Conservation (phyloP, 352 stramenopile genomes). For the Phytopythium helicoides region DNA sequence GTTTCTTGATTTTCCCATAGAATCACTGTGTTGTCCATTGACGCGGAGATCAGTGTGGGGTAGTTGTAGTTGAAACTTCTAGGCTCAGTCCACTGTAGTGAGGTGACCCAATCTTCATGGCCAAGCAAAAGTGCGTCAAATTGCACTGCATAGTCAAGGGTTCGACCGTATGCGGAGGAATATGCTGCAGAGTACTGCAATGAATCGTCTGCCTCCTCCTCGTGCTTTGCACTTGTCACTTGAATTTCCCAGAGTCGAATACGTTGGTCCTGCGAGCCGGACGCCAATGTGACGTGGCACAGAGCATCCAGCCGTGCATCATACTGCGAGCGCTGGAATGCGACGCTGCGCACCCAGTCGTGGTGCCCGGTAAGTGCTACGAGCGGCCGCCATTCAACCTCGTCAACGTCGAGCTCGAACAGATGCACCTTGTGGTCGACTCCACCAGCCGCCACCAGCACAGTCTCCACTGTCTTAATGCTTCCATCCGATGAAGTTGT, state of each 20-base stretch:
- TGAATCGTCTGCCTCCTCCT: background rate
- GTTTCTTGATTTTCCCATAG: conserved; percentile 39
- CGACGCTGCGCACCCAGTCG: conserved; percentile 65
- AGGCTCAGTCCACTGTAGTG: conserved; percentile 43
- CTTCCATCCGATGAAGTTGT: background rate
- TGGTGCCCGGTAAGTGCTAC: conserved; percentile 56
- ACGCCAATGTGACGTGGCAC: conserved; percentile 39
- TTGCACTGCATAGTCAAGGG: conserved; percentile 35
- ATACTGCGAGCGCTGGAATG: conserved; percentile 28
- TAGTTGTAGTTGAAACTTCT: background rate
- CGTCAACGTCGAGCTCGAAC: conserved; percentile 33
- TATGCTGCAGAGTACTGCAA: background rate
- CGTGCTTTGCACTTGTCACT: background rate
- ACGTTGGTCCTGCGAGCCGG: conserved; percentile 65
- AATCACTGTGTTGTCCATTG: conserved; percentile 82
- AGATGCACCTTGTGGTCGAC: conserved; percentile 70
- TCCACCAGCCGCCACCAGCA: conserved; percentile 60
- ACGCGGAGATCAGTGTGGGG: conserved; percentile 47
- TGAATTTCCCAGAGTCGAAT: conserved; percentile 69
- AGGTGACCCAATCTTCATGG: conserved; percentile 85
- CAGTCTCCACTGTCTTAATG: conserved; percentile 11
- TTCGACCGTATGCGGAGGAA: background rate
- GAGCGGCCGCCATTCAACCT: conserved; percentile 20
- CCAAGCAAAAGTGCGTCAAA: conserved; percentile 69
- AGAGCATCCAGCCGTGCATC: background rate